Evolutionary conservation across 83 land plant species (phyloP).

Genomic region (Diphasiastrum complanatum): DNA sequence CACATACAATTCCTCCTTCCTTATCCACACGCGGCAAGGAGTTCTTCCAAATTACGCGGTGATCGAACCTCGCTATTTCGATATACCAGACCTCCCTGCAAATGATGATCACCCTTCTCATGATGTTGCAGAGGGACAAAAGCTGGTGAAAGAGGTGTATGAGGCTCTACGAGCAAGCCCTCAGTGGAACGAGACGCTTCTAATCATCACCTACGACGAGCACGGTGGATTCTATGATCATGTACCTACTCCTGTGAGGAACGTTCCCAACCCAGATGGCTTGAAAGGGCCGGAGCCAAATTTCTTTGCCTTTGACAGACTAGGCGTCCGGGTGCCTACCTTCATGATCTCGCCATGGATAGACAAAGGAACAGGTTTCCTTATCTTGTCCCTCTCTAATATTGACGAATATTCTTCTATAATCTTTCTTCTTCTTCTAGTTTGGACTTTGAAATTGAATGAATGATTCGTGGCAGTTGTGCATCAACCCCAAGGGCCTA

Average conservation of each 20-base stretch:
- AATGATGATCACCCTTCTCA: conserved; percentile 99
- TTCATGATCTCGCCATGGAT: conserved; percentile 91
- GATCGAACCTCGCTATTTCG: conserved; percentile 83
- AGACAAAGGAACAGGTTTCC: conserved; percentile 69
- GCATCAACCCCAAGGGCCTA: conserved; percentile 44
- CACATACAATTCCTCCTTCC: conserved; percentile 43
- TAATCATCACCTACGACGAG: conserved; percentile 78
- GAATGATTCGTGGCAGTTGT: conserved; percentile 48
- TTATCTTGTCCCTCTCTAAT: conserved; percentile 4
- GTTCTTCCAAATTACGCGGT: conserved; percentile 62
- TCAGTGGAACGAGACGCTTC: conserved; percentile 85
- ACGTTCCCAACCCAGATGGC: conserved; percentile 87
- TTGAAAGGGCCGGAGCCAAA: conserved; percentile 51
- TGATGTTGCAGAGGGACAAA: conserved; percentile 84
- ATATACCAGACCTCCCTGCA: conserved; percentile 44
- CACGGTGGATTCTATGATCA: conserved; percentile 97
- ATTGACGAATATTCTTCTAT: no score
- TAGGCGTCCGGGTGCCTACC: conserved; percentile 89
- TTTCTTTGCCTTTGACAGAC: conserved; percentile 66
- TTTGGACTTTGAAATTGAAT: no score
- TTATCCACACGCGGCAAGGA: conserved; percentile 47
- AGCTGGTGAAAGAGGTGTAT: conserved; percentile 82
- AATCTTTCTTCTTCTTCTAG: no score
- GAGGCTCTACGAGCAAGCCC: conserved; percentile 86
- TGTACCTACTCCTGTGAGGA: conserved; percentile 64